Evolutionary conservation across 148 eudicot genomes (phyloP).

Genomic region (Rhododendron kiyosumense): DNA sequence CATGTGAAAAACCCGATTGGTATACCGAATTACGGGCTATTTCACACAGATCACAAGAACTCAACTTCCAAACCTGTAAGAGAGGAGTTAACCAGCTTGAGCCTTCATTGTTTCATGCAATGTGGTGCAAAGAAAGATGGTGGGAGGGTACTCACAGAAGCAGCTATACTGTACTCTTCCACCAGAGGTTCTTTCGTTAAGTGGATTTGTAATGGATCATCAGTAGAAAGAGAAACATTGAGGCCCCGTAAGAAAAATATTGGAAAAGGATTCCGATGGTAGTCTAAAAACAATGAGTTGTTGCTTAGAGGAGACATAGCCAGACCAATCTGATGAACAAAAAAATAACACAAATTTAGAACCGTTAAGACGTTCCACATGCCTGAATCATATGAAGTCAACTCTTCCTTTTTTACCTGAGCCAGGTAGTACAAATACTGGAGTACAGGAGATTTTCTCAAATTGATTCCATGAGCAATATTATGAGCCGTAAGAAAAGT

Average conservation of each 20-base stretch:
- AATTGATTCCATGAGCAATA: constrained; percentile 96
- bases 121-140: neutral
- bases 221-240: constrained; percentile 97
- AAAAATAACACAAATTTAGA: constrained; percentile 1
- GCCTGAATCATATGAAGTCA: neutral
- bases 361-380: constrained; percentile 3
- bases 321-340: constrained; percentile 75
- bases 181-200: constrained; percentile 94
- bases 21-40: constrained; percentile 96
- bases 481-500: constrained; percentile 82
- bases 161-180: constrained; percentile 99
- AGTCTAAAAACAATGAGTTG: constrained; percentile 94
- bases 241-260: constrained; percentile 91
- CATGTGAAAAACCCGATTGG: constrained; percentile 97
- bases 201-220: constrained; percentile 97
- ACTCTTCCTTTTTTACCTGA: constrained; percentile 46
- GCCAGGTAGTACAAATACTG: constrained; percentile 93
- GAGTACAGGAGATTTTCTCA: constrained; percentile 97
- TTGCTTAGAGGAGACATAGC: constrained; percentile 99
- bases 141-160: constrained; percentile 59
- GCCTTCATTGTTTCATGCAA: neutral
- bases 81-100: constrained; percentile 4
- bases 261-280: constrained; percentile 96
- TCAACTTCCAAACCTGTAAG: constrained; percentile 88
- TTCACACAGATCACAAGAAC: constrained; percentile 94